phyloP scores from a whole-genome alignment of 225 moss, liverwort and hornwort species.

The Bryoerythrophyllum caledonicum region DNA sequence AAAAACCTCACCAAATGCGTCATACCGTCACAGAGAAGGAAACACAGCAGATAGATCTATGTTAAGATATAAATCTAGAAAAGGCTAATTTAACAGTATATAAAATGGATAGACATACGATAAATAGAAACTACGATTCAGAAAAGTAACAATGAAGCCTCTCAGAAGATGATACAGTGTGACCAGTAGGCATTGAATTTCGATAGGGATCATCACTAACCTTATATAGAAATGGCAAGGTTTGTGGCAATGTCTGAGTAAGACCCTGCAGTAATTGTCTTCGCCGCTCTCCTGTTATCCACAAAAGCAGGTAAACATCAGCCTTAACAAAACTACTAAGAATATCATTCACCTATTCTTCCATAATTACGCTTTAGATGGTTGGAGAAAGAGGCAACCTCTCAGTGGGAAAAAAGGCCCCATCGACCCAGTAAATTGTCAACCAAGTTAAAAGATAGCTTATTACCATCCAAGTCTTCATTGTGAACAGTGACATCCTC shows the following conservation, averaged over 20 bases:
- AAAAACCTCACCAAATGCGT: slow-evolving; percentile 10
- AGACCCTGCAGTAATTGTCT: slow-evolving; percentile 84
- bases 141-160: slow-evolving; percentile 9
- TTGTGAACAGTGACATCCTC: slow-evolving; percentile 97
- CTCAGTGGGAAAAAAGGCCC: slow-evolving; percentile 12
- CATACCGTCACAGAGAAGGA: slow-evolving; percentile 3
- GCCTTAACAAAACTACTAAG: background rate
- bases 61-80: background rate
- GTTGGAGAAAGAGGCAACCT: background rate
- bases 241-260: slow-evolving; percentile 85
- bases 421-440: background rate
- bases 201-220: slow-evolving; percentile 27
- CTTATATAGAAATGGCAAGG: slow-evolving; percentile 86
- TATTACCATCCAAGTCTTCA: slow-evolving; percentile 88
- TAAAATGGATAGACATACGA: background rate
- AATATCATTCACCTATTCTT: slow-evolving; percentile 3
- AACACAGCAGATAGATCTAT: slow-evolving; percentile 3
- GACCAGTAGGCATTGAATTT: background rate
- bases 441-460: slow-evolving; percentile 25
- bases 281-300: slow-evolving; percentile 69
- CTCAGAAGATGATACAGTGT: background rate
- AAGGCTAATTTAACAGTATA: background rate
- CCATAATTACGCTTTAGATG: background rate
- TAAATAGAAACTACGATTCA: slow-evolving; percentile 1
- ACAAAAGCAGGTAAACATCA: slow-evolving; percentile 31